Base-by-base conservation (phyloP, 176 grass and related monocot species). In the Oryza meyeriana region DNA sequence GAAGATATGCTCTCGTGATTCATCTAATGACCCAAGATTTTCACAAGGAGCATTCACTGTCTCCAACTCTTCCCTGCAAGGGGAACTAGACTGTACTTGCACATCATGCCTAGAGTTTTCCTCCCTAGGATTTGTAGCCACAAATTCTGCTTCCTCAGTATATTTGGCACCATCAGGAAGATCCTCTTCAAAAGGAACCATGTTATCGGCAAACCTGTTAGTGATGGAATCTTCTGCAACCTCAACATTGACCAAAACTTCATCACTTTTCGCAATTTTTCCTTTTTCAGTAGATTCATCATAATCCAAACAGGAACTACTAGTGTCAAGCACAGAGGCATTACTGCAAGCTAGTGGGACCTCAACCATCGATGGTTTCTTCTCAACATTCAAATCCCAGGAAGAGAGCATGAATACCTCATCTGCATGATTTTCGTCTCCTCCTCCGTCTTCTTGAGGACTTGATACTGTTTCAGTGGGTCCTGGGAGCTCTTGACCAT, bases 211-310 rank as follows among this genome's bases (percentile, higher is more conserved):
- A 75, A 90, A 74, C 25, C 26, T 74, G 10, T 17, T 16, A 58
- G 68, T 27, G 67, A 48, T 27, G 38, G 74, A 83, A 86, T 79
- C 48, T 74, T 85, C 63, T 85, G 86, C 57, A 79, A 87, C 50
- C 77, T 64, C 79, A 83, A 50, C 38, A 83, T 72, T 79, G 86
- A 79, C 77, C 44, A 69, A 76, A 89, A 36, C 64, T 93, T 89
- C 55, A 79, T 61, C 57, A 66, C 8, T 30, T 61, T 87, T 68
- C 31, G 63, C 34, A 71, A 24, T 30, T 35, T 91, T 42, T 61
- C 62, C 64, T 9, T 31, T 82, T 44, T 84, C 77, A 81, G 50
- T 69, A 12, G 42, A 75, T 85, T 52, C 74, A 75, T 42, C 14
- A 34, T 81, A 44, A 57, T 86, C 74, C 69, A 66, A 26, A 28